A percentile compares a stretch with the other conserved stretches of the same genome.
Conservation (phyloP, 2,329 filamentous ascomycete genomes). For the Aspergillus hortae region DNA sequence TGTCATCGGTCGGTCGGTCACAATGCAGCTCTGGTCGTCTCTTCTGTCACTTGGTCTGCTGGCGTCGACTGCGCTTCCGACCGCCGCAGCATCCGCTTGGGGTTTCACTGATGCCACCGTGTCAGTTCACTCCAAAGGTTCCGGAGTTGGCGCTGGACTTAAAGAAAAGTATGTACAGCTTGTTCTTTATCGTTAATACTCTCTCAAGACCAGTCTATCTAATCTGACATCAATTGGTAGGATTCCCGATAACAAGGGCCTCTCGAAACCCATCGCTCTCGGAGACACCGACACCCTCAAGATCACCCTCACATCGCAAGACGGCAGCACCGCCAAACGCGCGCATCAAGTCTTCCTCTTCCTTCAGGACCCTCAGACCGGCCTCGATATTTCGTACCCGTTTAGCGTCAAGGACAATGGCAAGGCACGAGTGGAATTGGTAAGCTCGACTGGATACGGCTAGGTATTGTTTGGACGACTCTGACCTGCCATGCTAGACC, state of each 20-base stretch:
- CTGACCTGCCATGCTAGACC: constrained; percentile 52
- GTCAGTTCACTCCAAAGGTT: constrained; percentile 57
- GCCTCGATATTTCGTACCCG: constrained; percentile 82
- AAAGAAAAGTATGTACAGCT: constrained; percentile 54
- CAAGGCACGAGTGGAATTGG: constrained; percentile 79
- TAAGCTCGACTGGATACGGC: constrained; percentile 46
- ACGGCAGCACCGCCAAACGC: constrained; percentile 72
- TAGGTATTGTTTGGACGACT: background rate
- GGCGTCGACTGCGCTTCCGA: constrained; percentile 32
- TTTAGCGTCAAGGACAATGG: constrained; percentile 82
- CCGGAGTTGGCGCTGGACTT: constrained; percentile 48
- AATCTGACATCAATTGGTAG: constrained; percentile 37
- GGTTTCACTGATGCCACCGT: constrained; percentile 63
- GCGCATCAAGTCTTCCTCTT: constrained; percentile 94
- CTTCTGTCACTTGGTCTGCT: constrained; percentile 35
- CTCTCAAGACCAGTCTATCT: background rate
- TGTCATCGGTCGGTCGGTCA: constrained; percentile 11
- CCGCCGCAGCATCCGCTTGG: constrained; percentile 53
- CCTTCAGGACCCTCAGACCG: constrained; percentile 68
- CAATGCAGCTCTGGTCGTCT: constrained; percentile 36
- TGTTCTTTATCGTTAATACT: background rate
- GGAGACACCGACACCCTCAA: constrained; percentile 71
- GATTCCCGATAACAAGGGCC: constrained; percentile 56
- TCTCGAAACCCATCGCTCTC: constrained; percentile 63
- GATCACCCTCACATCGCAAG: constrained; percentile 74